Evolutionary conservation across 805 yeast species (phyloP).

Genomic region (Hemisphaericaspora nanyangensis): DNA sequence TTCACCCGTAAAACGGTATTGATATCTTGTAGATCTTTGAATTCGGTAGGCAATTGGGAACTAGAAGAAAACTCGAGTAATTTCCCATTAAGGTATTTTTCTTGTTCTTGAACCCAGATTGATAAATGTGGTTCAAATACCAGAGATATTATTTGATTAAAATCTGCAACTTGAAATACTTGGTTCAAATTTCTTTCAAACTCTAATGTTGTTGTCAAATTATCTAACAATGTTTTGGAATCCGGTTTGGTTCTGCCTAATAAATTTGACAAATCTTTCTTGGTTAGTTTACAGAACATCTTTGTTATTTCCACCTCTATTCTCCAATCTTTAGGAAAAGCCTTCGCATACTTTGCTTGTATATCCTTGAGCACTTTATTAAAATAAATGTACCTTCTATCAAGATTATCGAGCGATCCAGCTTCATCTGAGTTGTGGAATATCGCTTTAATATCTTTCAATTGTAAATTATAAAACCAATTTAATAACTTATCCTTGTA

Average conservation of each 20-base stretch:
- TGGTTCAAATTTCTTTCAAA: constrained; percentile 74
- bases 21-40: constrained; percentile 22
- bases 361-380: constrained; percentile 62
- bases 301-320: constrained; percentile 59
- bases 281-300: constrained; percentile 65
- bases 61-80: constrained; percentile 61
- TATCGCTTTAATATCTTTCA: constrained; percentile 71
- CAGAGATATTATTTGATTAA: constrained; percentile 48
- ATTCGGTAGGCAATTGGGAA: constrained; percentile 47
- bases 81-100: constrained; percentile 55
- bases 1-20: constrained; percentile 39
- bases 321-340: constrained; percentile 73
- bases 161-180: constrained; percentile 49
- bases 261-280: constrained; percentile 49
- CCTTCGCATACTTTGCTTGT: constrained; percentile 45
- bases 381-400: constrained; percentile 77
- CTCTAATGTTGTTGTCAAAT: constrained; percentile 74
- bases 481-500: constrained; percentile 56
- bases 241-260: constrained; percentile 40
- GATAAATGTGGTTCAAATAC: constrained; percentile 81
- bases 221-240: constrained; percentile 61
- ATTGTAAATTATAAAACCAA: constrained; percentile 69
- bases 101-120: constrained; percentile 87
- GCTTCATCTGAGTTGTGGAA: constrained; percentile 87
- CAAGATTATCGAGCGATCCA: constrained; percentile 84